phyloP scores from a whole-genome alignment of 768 basidiomycete species.

The Tulasnella sp. region DNA sequence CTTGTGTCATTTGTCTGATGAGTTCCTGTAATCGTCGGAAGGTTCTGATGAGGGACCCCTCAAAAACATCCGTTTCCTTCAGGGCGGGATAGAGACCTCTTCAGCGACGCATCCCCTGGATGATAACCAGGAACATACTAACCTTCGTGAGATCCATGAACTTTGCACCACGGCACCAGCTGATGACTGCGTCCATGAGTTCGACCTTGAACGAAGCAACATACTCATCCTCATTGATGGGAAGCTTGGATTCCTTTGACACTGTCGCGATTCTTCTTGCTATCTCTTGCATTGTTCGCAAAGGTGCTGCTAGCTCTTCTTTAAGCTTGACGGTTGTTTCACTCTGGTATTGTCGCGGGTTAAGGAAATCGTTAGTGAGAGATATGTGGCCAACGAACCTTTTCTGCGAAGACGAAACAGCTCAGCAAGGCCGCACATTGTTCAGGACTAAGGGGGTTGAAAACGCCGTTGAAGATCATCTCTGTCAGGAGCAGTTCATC shows the following conservation, averaged over 20 bases:
- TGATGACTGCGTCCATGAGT: constrained; percentile 94
- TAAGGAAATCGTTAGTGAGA: constrained; percentile 2
- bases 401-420: constrained; percentile 97
- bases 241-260: constrained; percentile 86
- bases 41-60: constrained; percentile 93
- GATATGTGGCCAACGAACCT: constrained; percentile 50
- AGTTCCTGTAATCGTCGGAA: constrained; percentile 94
- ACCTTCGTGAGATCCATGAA: constrained; percentile 97
- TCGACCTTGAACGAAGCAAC: constrained; percentile 97
- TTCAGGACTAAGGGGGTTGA: constrained; percentile 85
- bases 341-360: constrained; percentile 49
- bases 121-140: not conserved
- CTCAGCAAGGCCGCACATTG: constrained; percentile 92
- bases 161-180: constrained; percentile 97
- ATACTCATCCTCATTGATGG: constrained; percentile 89
- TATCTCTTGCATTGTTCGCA: constrained; percentile 93
- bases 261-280: constrained; percentile 96
- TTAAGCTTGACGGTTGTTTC: constrained; percentile 81
- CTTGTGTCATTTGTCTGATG: constrained; percentile 91
- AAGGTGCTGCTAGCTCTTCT: constrained; percentile 88
- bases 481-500: constrained; percentile 96
- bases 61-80: constrained; percentile 95
- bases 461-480: constrained; percentile 94
- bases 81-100: not conserved
- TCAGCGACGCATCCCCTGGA: not conserved